Conservation (phyloP, 2,329 filamentous ascomycete genomes). For the Coniella lustricola region DNA sequence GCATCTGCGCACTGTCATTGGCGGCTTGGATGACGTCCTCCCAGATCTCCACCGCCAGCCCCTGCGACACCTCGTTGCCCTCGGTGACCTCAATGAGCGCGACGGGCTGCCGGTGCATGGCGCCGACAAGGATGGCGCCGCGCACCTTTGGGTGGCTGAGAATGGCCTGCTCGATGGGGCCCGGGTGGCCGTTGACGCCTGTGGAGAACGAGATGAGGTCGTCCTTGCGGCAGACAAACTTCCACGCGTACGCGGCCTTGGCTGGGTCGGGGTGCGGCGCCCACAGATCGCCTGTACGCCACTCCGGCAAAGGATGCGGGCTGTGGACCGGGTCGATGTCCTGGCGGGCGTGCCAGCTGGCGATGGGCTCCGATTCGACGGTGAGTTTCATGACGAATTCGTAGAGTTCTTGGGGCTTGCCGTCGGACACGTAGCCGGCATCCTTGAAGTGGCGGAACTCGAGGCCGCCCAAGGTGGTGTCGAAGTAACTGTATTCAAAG, state of each 20-base stretch:
- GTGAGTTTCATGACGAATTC: constrained; percentile 17
- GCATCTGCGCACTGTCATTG: constrained; percentile 16
- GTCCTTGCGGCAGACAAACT: constrained; percentile 21
- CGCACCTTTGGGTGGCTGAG: constrained; percentile 6
- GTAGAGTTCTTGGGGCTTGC: constrained; percentile 11
- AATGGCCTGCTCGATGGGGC: constrained; percentile 16
- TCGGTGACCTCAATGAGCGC: constrained; percentile 17
- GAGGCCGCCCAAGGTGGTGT: constrained; percentile 14
- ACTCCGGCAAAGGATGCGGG: constrained; percentile 15
- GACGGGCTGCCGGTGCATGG: constrained; percentile 16
- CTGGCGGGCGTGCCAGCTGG: constrained; percentile 16
- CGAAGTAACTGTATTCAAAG: constrained; percentile 18
- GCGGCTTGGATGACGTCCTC: constrained; percentile 14
- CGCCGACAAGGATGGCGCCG: constrained; percentile 17
- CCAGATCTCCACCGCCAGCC: constrained; percentile 15
- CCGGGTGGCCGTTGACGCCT: constrained; percentile 19
- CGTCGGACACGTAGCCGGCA: constrained; percentile 11
- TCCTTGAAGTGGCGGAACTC: constrained; percentile 17
- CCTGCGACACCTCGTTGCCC: constrained; percentile 1
- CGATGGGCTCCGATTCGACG: constrained; percentile 11
- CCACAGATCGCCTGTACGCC: constrained; percentile 19
- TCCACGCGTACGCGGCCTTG: constrained; percentile 18
- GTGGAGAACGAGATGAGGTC: constrained; percentile 20
- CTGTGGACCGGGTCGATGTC: constrained; percentile 6
- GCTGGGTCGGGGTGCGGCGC: constrained; percentile 19